These are phyloP conservation scores for Herpotrichia juniperi DNA, from an alignment of 2,329 filamentous ascomycete species.

Conservation along the genomic window DNA sequence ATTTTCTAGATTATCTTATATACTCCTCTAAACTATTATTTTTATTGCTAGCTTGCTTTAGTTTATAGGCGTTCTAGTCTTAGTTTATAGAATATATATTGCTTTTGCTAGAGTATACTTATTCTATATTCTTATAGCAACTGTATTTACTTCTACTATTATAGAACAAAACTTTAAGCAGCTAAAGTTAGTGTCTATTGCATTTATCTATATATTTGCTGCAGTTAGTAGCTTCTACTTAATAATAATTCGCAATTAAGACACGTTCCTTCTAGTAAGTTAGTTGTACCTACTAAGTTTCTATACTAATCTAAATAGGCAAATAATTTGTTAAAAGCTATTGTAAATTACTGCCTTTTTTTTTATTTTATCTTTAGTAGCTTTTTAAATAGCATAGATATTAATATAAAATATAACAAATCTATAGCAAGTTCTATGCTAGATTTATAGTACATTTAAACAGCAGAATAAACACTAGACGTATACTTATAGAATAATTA, in stretches of 20 bases:
- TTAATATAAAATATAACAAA: too few species aligned
- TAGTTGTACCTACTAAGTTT: not conserved
- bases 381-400: too few species aligned
- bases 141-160: not conserved
- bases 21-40: too few species aligned
- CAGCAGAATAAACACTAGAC: too few species aligned
- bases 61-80: not conserved
- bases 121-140: not conserved
- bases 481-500: too few species aligned
- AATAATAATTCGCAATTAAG: not conserved
- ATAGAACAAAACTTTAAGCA: not conserved
- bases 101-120: not conserved
- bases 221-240: not conserved
- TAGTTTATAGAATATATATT: not conserved
- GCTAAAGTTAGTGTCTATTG: not conserved
- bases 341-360: not conserved
- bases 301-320: not conserved
- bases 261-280: not conserved
- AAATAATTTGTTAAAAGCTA: not conserved
- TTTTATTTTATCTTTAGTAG: too few species aligned
- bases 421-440: too few species aligned
- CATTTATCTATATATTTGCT: not conserved
- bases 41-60: not conserved
- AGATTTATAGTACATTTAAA: too few species aligned
- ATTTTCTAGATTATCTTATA: too few species aligned